Conservation (phyloP, 768 basidiomycete species). For the Suillus subaureus region DNA sequence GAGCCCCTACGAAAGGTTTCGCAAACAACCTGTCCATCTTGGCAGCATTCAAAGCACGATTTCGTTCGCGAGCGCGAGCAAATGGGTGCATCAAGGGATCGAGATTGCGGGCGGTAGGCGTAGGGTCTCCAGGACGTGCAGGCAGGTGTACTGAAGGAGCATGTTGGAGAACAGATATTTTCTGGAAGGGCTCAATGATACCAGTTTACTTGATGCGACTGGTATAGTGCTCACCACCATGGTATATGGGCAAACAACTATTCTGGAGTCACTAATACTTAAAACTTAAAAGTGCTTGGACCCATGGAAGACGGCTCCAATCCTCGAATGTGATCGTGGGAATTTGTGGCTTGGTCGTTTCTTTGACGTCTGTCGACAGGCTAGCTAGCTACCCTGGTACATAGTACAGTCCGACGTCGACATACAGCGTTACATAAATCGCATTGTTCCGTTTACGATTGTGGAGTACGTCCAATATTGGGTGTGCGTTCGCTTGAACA, state of each 20-base stretch:
- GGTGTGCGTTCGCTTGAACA: background rate
- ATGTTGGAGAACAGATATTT: conserved; percentile 88
- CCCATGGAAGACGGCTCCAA: background rate
- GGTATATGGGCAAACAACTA: background rate
- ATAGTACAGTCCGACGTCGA: no score
- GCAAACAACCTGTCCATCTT: conserved; percentile 98
- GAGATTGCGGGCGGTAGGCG: conserved; percentile 88
- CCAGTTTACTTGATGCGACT: background rate
- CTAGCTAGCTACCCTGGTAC: no score
- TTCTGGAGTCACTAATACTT: background rate
- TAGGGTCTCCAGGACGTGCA: conserved; percentile 76
- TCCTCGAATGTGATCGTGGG: background rate
- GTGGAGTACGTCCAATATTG: no score
- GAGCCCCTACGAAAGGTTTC: conserved; percentile 89
- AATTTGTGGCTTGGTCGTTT: background rate
- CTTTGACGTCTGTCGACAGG: background rate
- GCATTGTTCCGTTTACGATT: background rate
- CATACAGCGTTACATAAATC: no score
- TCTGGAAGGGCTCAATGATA: conserved; percentile 43
- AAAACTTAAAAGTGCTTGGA: background rate
- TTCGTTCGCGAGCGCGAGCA: conserved; percentile 88
- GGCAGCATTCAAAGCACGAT: conserved; percentile 89
- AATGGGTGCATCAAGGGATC: conserved; percentile 97
- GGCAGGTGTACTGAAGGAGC: conserved; percentile 76
- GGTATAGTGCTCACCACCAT: conserved; percentile 11